Conservation (phyloP, 805 yeast genomes). For the Candida railenensis region DNA sequence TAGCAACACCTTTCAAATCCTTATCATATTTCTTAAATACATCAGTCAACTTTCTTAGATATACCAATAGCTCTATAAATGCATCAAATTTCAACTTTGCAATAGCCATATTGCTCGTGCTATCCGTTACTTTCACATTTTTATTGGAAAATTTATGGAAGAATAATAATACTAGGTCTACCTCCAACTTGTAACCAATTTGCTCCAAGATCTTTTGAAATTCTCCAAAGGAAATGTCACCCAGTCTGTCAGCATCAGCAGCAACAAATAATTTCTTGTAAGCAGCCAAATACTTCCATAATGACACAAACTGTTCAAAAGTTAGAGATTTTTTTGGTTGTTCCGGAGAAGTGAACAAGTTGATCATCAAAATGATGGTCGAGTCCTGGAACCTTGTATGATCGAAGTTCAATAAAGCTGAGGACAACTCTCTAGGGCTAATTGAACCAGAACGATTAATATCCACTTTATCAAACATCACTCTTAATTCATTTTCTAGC, state of each 20-base stretch:
- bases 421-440: conserved; percentile 55
- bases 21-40: conserved; percentile 74
- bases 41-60: conserved; percentile 74
- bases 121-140: conserved; percentile 21
- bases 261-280: conserved; percentile 64
- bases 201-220: conserved; percentile 59
- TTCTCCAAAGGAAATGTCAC: conserved; percentile 65
- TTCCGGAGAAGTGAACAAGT: conserved; percentile 48
- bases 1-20: conserved; percentile 72
- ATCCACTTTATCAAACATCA: conserved; percentile 56
- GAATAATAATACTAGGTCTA: conserved; percentile 55
- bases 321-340: conserved; percentile 25
- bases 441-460: conserved; percentile 52
- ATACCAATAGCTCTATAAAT: conserved; percentile 78
- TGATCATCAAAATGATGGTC: conserved; percentile 62
- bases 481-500: conserved; percentile 47
- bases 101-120: conserved; percentile 22
- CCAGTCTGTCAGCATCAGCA: conserved; percentile 58
- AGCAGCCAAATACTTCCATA: conserved; percentile 67
- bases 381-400: conserved; percentile 59
- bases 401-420: conserved; percentile 62
- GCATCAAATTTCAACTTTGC: conserved; percentile 68
- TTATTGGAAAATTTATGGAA: conserved; percentile 54
- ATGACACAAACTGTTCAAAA: conserved; percentile 62
- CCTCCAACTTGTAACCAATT: conserved; percentile 63